Conservation (phyloP, 106 monocot species). For the Apostasia shenzhenica region DNA sequence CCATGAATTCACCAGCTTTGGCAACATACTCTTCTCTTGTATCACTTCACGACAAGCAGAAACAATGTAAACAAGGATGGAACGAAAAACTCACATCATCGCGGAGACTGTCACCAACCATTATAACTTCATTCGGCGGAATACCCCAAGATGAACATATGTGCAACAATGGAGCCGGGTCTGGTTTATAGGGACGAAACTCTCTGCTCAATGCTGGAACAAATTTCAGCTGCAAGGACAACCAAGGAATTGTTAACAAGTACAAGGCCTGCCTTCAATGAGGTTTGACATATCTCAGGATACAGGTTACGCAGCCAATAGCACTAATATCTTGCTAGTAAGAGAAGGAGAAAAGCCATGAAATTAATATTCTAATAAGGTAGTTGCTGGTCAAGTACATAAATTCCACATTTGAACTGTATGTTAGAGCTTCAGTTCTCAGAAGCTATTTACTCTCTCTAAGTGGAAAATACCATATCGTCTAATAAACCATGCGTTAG, state of each 20-base stretch:
- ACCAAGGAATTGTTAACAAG: background rate
- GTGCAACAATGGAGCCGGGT: slow-evolving; percentile 88
- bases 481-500: too few relatives aligned
- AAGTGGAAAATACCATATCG: too few relatives aligned
- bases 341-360: too few relatives aligned
- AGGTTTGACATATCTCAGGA: background rate
- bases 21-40: too few relatives aligned
- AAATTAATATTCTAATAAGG: too few relatives aligned
- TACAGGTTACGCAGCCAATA: background rate
- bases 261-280: background rate
- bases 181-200: slow-evolving; percentile 93
- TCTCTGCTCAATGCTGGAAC: slow-evolving; percentile 86
- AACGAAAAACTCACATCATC: slow-evolving; percentile 76
- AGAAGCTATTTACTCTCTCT: too few relatives aligned
- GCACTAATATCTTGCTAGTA: too few relatives aligned
- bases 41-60: too few relatives aligned
- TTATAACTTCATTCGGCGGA: slow-evolving; percentile 80
- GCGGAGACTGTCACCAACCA: slow-evolving; percentile 90
- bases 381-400: too few relatives aligned
- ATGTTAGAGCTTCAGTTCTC: too few relatives aligned
- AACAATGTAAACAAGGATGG: background rate
- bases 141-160: slow-evolving; percentile 81
- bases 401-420: too few relatives aligned
- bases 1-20: too few relatives aligned
- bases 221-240: slow-evolving; percentile 49